These are phyloP conservation scores for Colletotrichum sp. DNA, from an alignment of 2,329 filamentous ascomycete genomes.

Conservation along the genomic window DNA sequence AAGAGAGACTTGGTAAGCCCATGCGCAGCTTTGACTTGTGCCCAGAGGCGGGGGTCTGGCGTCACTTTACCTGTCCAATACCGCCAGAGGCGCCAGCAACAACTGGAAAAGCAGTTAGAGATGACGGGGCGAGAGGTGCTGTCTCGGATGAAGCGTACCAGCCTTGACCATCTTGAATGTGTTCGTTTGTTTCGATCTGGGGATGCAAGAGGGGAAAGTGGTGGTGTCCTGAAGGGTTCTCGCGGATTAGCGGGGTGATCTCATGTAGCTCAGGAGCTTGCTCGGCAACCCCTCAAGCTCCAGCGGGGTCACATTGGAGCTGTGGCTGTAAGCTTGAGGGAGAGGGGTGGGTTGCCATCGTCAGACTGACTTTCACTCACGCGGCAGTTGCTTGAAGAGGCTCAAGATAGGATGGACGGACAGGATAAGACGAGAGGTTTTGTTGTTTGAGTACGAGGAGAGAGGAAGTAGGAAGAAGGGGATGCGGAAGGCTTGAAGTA, in stretches of 20 bases:
- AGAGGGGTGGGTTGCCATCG: neutral
- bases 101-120: slow-evolving; percentile 44
- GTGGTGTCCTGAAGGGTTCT: neutral
- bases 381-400: neutral
- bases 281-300: neutral
- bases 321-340: neutral
- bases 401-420: neutral
- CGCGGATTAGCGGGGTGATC: slow-evolving; percentile 21
- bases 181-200: slow-evolving; percentile 20
- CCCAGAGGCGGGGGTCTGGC: neutral
- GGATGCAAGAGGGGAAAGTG: neutral
- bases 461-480: neutral
- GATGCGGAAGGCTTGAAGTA: slow-evolving; percentile 6
- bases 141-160: slow-evolving; percentile 46
- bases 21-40: neutral
- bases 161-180: slow-evolving; percentile 63
- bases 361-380: neutral
- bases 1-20: slow-evolving; percentile 22
- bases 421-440: neutral
- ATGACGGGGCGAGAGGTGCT: neutral
- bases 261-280: slow-evolving; percentile 14
- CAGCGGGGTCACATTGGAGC: neutral
- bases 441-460: neutral
- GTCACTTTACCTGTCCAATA: slow-evolving; percentile 85
- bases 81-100: slow-evolving; percentile 97